These are phyloP conservation scores for Cyberlindnera mycetangii DNA, from an alignment of 805 yeast species.

Conservation along the genomic window DNA sequence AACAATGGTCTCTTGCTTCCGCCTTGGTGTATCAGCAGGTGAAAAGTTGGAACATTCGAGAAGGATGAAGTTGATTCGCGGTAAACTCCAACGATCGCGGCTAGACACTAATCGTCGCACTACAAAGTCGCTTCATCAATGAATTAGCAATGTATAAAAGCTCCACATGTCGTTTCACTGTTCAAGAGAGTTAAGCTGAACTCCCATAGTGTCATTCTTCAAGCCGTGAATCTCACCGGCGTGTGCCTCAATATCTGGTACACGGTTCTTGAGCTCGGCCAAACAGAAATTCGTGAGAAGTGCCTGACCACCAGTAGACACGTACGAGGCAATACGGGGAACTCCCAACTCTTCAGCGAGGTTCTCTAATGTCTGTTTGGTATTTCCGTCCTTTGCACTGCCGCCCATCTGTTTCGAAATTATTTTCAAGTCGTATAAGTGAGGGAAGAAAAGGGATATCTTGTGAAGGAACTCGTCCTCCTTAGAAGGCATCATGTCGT, in stretches of 20 bases:
- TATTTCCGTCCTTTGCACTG: constrained; percentile 12
- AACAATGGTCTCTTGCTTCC: too few relatives aligned
- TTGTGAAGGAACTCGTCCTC: constrained; percentile 76
- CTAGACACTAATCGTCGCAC: background rate
- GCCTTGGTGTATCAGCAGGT: too few relatives aligned
- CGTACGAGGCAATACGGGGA: constrained; percentile 54
- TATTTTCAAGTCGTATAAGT: constrained; percentile 75
- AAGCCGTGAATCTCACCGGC: constrained; percentile 55
- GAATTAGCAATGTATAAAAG: background rate
- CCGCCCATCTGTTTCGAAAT: constrained; percentile 31
- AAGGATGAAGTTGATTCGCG: background rate
- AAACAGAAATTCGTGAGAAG: constrained; percentile 63
- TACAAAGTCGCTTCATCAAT: background rate
- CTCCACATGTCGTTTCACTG: background rate
- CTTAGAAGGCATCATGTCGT: constrained; percentile 73
- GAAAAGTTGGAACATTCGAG: background rate
- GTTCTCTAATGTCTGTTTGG: constrained; percentile 52
- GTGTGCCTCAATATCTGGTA: constrained; percentile 36
- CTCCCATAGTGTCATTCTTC: constrained; percentile 24
- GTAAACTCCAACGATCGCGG: background rate
- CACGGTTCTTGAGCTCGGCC: constrained; percentile 44
- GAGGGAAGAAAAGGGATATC: constrained; percentile 73
- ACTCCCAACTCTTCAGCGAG: constrained; percentile 70
- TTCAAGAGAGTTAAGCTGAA: background rate
- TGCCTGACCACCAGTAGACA: constrained; percentile 61